Percentiles rank a stretch among this genome's conserved stretches.
Conservation (phyloP, 1,284 basidiomycete genomes). For the Microbotryum violaceum region DNA sequence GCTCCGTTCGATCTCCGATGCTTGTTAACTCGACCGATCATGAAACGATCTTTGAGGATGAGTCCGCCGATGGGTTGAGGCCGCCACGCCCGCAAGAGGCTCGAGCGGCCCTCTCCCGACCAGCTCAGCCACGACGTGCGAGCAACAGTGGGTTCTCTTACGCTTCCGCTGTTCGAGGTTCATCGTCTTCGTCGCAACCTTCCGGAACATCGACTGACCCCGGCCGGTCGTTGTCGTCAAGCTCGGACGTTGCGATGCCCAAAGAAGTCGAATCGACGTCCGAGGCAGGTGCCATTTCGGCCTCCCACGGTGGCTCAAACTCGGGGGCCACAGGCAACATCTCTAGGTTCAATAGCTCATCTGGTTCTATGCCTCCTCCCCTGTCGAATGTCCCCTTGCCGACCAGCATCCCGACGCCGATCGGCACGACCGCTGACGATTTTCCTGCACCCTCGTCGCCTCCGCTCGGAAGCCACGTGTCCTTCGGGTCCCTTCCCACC, state of each 20-base stretch:
- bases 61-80: too few species aligned
- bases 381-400: not conserved
- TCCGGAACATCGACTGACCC: not conserved
- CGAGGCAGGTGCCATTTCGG: too few species aligned
- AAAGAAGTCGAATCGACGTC: not conserved
- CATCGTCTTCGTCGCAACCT: not conserved
- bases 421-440: not conserved
- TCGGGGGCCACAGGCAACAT: too few species aligned
- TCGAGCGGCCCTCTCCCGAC: not conserved
- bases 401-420: conserved; percentile 1
- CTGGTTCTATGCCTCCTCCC: not conserved
- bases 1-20: too few species aligned
- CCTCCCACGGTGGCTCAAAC: too few species aligned
- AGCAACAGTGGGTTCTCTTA: conserved; percentile 5
- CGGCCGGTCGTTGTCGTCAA: not conserved
- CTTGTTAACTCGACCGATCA: too few species aligned
- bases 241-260: not conserved
- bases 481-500: too few species aligned
- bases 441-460: conserved; percentile 9
- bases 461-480: not conserved
- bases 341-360: too few species aligned
- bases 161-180: conserved; percentile 4
- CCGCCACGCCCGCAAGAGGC: too few species aligned
- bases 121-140: not conserved
- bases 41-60: too few species aligned